Evolutionary conservation across 2,329 filamentous ascomycete species (phyloP).

Genomic region (Aspergillus felis): DNA sequence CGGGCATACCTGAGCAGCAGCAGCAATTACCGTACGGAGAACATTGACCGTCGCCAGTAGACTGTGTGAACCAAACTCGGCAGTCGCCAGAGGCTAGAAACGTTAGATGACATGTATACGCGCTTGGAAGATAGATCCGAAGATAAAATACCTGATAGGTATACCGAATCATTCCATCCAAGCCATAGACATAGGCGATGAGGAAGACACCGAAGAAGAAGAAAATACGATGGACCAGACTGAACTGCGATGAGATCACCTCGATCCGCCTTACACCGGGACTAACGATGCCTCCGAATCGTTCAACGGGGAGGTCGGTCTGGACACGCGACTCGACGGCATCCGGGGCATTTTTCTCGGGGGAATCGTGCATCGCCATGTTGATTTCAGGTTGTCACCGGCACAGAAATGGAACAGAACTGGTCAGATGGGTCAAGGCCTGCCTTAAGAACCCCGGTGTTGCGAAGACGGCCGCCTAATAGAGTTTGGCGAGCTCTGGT

Average conservation of each 20-base stretch:
- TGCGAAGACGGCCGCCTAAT: neutral
- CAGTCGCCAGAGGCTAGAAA: conserved; percentile 50
- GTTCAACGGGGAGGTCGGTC: neutral
- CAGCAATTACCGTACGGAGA: conserved; percentile 56
- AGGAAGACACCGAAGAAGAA: conserved; percentile 62
- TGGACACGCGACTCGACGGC: neutral
- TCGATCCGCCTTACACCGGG: conserved; percentile 10
- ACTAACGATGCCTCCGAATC: neutral
- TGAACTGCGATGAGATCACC: conserved; percentile 5
- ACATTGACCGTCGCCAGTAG: conserved; percentile 58
- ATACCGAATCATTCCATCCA: conserved; percentile 54
- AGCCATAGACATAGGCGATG: conserved; percentile 60
- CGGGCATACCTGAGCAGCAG: conserved; percentile 47
- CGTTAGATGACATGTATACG: conserved; percentile 3
- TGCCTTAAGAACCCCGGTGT: neutral
- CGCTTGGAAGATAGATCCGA: neutral
- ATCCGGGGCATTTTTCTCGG: neutral
- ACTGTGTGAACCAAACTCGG: conserved; percentile 51
- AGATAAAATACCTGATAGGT: conserved; percentile 43
- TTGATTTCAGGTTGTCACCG: neutral
- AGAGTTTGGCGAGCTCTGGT: neutral
- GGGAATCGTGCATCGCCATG: neutral
- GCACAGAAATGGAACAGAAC: neutral
- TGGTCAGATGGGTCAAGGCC: neutral
- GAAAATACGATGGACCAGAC: conserved; percentile 46